Base-by-base conservation (phyloP, 2,329 filamentous ascomycete genomes). In the Boeremia exigua region DNA sequence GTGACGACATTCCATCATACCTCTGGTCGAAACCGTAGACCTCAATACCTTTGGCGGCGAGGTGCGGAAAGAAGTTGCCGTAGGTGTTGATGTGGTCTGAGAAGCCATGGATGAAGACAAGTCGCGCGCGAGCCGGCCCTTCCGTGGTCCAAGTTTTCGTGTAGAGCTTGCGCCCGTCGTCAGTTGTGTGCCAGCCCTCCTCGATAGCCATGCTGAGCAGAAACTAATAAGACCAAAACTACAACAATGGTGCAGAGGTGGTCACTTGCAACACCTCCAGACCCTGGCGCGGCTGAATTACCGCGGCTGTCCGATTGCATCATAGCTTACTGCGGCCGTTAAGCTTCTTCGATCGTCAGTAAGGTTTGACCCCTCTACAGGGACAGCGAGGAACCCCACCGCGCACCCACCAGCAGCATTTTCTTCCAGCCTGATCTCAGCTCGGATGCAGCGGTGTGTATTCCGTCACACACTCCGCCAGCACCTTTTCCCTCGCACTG, bases 81-180 rank as follows among this genome's bases (percentile, higher is more conserved):
- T 96, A 96, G 55, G 86, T 85, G 75, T 90, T 87, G 74, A 90
- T 82, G 53, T 58, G 59, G 56, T 69, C 93, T 74, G 87, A 92
- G 81, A 93, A 97, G 68, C 93, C 93, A 78, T 97, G 93, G 60
- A 97, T 79, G 76, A 96, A 90, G 67, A 95, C 81, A 45, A 96
- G 75, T 63, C 90, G 89, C 32, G 92, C 92, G 67, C 83, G 84
- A 51, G 83, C 76, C 11, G 81, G 76, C 12, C 79, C 82, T 28
- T 82, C 74, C 28, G 86, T 85, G 77, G 80, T 82, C 83, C 84
- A 87, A 19, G 82, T 85, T 69, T 87, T 87, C 36, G 83, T 85
- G 72, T 86, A 88, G 51, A 87, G 73, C 65, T 81, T 79, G 33
- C 74, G 71, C 51, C 81, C 82, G 69, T 86, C 85, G 27, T 78